Percentiles rank a stretch among this genome's conserved stretches.
Conservation (phyloP, 495 filamentous ascomycete species). For the Hamigera avellanea region DNA sequence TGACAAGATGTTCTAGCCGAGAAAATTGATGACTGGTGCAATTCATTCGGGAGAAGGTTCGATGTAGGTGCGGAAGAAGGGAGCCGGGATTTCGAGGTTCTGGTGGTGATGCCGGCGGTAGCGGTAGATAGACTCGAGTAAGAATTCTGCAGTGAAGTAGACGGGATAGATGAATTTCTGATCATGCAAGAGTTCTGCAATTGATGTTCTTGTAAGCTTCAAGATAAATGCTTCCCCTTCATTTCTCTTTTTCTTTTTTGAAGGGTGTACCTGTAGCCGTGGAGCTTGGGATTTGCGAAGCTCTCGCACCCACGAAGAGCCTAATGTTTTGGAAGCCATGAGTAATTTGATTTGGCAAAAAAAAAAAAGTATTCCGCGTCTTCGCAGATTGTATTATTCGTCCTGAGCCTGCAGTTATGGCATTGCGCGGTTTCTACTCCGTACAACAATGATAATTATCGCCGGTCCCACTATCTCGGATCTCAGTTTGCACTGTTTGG, state of each 20-base stretch:
- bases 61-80: neutral
- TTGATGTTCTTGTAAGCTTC: neutral
- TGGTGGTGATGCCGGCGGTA: neutral
- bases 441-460: neutral
- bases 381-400: too few species aligned
- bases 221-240: too few species aligned
- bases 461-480: neutral
- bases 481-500: conserved; percentile 23
- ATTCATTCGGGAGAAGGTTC: neutral
- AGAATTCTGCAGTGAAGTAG: neutral
- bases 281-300: conserved; percentile 4
- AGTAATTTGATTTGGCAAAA: too few species aligned
- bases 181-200: neutral
- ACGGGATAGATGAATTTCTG: neutral
- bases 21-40: neutral
- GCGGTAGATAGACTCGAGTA: neutral
- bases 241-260: neutral
- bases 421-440: too few species aligned
- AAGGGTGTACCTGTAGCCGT: conserved; percentile 4
- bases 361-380: too few species aligned
- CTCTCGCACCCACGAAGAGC: conserved; percentile 1
- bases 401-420: too few species aligned
- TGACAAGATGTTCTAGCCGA: conserved; percentile 1
- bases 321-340: conserved; percentile 3
- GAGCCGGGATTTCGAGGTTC: neutral